Percentiles rank a stretch among this genome's conserved stretches.
Evolutionary conservation across 2,329 filamentous ascomycete genomes (phyloP).

Genomic region (Aureobasidium lini): DNA sequence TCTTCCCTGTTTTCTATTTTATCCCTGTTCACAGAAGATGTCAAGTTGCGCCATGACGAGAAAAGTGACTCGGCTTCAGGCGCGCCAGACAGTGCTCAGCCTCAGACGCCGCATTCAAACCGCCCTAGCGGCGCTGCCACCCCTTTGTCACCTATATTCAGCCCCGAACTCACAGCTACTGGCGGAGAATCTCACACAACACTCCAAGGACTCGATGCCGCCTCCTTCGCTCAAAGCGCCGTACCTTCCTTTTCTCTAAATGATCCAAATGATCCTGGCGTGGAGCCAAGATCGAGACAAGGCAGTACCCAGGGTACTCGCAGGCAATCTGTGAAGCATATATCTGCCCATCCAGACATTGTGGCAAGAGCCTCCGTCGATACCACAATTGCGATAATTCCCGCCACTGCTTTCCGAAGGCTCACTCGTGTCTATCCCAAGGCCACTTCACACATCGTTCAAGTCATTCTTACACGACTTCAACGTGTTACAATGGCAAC

Average conservation of each 20-base stretch:
- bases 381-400: slow-evolving; percentile 96
- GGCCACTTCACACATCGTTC: slow-evolving; percentile 93
- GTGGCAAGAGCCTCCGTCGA: slow-evolving; percentile 93
- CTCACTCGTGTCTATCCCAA: slow-evolving; percentile 92
- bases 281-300: background rate
- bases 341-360: slow-evolving; percentile 91
- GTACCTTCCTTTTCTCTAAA: slow-evolving; percentile 74
- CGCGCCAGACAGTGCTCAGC: slow-evolving; percentile 28
- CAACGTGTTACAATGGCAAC: slow-evolving; percentile 92
- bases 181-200: slow-evolving; percentile 19
- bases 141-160: slow-evolving; percentile 34
- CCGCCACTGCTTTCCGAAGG: slow-evolving; percentile 87
- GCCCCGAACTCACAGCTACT: slow-evolving; percentile 22
- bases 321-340: slow-evolving; percentile 36
- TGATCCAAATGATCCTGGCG: slow-evolving; percentile 16
- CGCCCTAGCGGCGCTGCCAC: slow-evolving; percentile 19
- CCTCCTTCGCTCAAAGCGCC: slow-evolving; percentile 33
- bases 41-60: slow-evolving; percentile 64
- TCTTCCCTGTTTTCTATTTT: slow-evolving; percentile 96
- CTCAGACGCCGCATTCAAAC: background rate
- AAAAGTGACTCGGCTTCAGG: slow-evolving; percentile 35
- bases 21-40: slow-evolving; percentile 91
- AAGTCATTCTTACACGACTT: slow-evolving; percentile 90
- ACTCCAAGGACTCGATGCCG: slow-evolving; percentile 8
- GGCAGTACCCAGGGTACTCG: background rate